Percentiles rank a stretch among this genome's conserved stretches.
Evolutionary conservation across 1,284 basidiomycete genomes (phyloP).

Genomic region (Ceratobasidium sp.): DNA sequence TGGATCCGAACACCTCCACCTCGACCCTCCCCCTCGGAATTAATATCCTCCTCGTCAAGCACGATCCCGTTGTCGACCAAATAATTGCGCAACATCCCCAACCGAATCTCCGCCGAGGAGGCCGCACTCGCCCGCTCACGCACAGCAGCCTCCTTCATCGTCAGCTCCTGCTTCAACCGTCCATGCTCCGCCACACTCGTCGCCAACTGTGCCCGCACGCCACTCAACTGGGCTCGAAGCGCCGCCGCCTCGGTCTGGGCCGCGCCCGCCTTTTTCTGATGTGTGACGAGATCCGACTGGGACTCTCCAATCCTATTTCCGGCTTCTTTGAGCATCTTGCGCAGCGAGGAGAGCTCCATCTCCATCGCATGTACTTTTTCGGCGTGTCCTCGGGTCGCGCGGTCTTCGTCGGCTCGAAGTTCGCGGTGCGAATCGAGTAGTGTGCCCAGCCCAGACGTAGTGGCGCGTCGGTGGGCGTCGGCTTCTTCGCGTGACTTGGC

Average conservation of each 20-base stretch:
- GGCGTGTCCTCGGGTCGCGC: slow-evolving; percentile 73
- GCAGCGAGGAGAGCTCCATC: slow-evolving; percentile 75
- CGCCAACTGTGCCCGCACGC: slow-evolving; percentile 80
- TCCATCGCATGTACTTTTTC: slow-evolving; percentile 86
- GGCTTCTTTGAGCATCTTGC: slow-evolving; percentile 81
- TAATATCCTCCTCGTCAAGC: slow-evolving; percentile 74
- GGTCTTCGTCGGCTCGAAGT: slow-evolving; percentile 80
- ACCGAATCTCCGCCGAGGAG: slow-evolving; percentile 78
- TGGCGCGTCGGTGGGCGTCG: slow-evolving; percentile 82
- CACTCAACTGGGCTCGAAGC: slow-evolving; percentile 81
- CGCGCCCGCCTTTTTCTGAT: slow-evolving; percentile 71
- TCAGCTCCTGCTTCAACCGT: slow-evolving; percentile 73
- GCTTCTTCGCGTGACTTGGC: slow-evolving; percentile 90
- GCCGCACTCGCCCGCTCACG: slow-evolving; percentile 74
- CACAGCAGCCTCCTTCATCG: slow-evolving; percentile 74
- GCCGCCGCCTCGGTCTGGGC: slow-evolving; percentile 75
- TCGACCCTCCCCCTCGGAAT: slow-evolving; percentile 54
- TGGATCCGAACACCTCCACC: slow-evolving; percentile 64
- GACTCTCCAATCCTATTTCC: slow-evolving; percentile 74
- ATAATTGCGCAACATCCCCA: slow-evolving; percentile 85
- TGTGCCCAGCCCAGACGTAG: slow-evolving; percentile 84
- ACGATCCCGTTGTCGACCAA: slow-evolving; percentile 88
- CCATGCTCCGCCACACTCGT: slow-evolving; percentile 77
- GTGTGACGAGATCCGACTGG: slow-evolving; percentile 75
- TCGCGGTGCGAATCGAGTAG: slow-evolving; percentile 86